phyloP scores from a whole-genome alignment of 106 monocot species.

The Platanthera guangdongensis region DNA sequence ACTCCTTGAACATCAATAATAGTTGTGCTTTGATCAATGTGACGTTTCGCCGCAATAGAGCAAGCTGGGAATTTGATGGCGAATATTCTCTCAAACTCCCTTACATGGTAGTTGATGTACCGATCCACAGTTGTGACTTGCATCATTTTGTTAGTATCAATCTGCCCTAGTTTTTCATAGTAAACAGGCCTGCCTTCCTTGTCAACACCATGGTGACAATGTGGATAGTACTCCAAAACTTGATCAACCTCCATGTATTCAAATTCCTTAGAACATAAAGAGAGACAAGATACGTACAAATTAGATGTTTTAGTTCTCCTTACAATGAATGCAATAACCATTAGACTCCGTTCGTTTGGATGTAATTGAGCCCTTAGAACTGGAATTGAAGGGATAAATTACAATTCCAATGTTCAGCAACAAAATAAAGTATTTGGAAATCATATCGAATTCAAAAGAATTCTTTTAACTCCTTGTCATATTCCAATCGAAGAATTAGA shows the following conservation, averaged over 20 bases:
- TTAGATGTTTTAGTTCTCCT: not conserved
- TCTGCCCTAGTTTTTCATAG: slow-evolving; percentile 23
- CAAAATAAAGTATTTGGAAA: no score
- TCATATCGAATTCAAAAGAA: no score
- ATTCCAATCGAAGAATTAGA: no score
- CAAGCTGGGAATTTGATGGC: slow-evolving; percentile 56
- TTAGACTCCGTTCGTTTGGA: no score
- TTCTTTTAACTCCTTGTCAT: no score
- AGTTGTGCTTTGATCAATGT: slow-evolving; percentile 48
- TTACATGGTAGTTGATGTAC: slow-evolving; percentile 56
- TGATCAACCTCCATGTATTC: slow-evolving; percentile 16
- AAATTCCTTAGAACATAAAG: slow-evolving; percentile 13
- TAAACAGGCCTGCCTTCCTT: slow-evolving; percentile 29
- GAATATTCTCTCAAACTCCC: slow-evolving; percentile 50
- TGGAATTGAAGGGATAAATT: no score
- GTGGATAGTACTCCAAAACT: slow-evolving; percentile 21
- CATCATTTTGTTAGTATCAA: slow-evolving; percentile 34
- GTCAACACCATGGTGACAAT: slow-evolving; percentile 34
- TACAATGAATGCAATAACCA: not conserved
- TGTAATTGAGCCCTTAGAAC: no score
- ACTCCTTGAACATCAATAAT: slow-evolving; percentile 60
- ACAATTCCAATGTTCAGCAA: no score
- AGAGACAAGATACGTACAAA: not conserved
- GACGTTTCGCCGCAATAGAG: slow-evolving; percentile 48
- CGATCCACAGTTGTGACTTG: slow-evolving; percentile 46